A percentile compares a stretch with the other conserved stretches of the same genome.
Evolutionary conservation across 371 early-diverging fungal genomes (phyloP).

Genomic region (Syncephalastrum monosporum): DNA sequence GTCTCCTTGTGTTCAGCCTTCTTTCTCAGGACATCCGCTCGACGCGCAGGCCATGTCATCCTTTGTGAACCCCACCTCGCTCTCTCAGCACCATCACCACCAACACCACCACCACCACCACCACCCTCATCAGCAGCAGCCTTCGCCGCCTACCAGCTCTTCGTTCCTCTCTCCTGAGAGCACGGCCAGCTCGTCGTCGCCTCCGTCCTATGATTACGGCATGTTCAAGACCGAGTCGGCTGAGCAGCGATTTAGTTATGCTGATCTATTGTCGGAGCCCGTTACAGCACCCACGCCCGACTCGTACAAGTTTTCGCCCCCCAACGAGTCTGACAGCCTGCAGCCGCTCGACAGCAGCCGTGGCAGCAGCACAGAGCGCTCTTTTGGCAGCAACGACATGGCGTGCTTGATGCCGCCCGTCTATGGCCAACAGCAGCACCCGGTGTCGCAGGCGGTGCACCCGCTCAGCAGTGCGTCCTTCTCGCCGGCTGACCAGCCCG

Average conservation of each 20-base stretch:
- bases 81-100: constrained; percentile 9
- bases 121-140: neutral
- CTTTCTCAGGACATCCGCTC: constrained; percentile 8
- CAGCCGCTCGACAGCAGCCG: constrained; percentile 2
- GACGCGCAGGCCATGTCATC: neutral
- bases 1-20: constrained; percentile 24
- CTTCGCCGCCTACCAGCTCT: constrained; percentile 11
- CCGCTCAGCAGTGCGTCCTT: constrained; percentile 9
- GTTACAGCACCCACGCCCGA: constrained; percentile 12
- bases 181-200: constrained; percentile 7
- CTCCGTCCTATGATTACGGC: neutral
- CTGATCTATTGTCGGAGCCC: constrained; percentile 42
- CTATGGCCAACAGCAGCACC: constrained; percentile 3
- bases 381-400: neutral
- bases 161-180: constrained; percentile 2
- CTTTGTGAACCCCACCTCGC: constrained; percentile 3
- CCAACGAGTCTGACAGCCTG: constrained; percentile 11
- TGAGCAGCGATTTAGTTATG: constrained; percentile 40
- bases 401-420: too few species aligned
- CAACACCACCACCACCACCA: constrained; percentile 3
- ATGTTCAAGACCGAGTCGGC: neutral
- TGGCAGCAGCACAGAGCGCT: constrained; percentile 6
- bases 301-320: constrained; percentile 23
- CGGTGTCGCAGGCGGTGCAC: constrained; percentile 3
- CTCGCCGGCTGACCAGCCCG: constrained; percentile 6